phyloP scores from a whole-genome alignment of 805 yeast species.

The Starmera dryadoides region DNA sequence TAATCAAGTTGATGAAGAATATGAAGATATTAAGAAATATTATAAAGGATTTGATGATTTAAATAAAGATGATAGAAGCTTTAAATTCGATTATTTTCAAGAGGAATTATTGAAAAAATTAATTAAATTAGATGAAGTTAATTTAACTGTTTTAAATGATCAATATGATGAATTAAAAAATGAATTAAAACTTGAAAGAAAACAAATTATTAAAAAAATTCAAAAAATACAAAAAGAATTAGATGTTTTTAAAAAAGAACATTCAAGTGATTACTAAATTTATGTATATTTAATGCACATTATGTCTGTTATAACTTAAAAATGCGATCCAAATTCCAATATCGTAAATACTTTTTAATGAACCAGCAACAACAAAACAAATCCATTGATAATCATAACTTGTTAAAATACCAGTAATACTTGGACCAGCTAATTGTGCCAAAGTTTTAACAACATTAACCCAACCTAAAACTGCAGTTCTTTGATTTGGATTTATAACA shows the following conservation, averaged over 20 bases:
- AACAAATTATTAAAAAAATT: constrained; percentile 48
- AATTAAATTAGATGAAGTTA: constrained; percentile 61
- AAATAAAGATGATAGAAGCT: constrained; percentile 22
- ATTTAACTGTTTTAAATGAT: constrained; percentile 26
- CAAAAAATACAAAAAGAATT: constrained; percentile 30
- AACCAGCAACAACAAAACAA: constrained; percentile 45
- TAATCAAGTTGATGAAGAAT: constrained; percentile 22
- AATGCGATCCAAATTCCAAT: neutral
- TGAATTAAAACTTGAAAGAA: constrained; percentile 49
- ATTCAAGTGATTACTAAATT: neutral
- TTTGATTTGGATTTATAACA: constrained; percentile 52
- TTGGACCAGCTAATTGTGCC: constrained; percentile 75
- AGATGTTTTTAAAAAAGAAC: constrained; percentile 10
- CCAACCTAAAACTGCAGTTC: constrained; percentile 71
- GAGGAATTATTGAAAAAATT: constrained; percentile 63
- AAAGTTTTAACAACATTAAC: constrained; percentile 80
- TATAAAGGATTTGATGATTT: constrained; percentile 1
- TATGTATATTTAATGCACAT: neutral
- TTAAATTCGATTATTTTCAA: constrained; percentile 50
- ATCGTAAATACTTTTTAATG: constrained; percentile 18
- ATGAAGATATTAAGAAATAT: constrained; percentile 6
- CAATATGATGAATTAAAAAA: constrained; percentile 36
- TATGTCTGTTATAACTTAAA: neutral
- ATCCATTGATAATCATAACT: constrained; percentile 34
- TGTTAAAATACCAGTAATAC: constrained; percentile 69